Base-by-base conservation (phyloP, 2,329 filamentous ascomycete genomes). In the Penicillium occitanis region DNA sequence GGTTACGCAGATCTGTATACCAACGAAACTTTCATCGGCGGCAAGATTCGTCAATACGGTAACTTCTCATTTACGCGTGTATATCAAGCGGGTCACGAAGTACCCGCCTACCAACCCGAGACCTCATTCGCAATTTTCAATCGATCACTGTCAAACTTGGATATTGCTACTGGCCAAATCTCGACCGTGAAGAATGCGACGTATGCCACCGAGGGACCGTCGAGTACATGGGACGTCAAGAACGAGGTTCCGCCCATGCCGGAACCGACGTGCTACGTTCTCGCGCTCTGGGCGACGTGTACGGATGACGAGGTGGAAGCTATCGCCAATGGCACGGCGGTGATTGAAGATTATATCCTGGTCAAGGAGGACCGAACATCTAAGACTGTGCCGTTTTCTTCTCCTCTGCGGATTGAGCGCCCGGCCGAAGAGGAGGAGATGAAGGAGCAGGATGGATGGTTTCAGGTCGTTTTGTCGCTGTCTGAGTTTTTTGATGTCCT, bases 21-120 rank as follows among this genome's bases (percentile, higher is more conserved):
- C 25, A 81, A 80, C 67, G 71, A 73, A 5, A 74, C 76, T 2
- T 80, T 80, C 25, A 77, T 83, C 53, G 82, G 82, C 25, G 82
- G 82, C 22, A 71, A 77, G 63, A 81, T 83, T 17, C 79, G 80
- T 13, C 81, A 84, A 68, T 78, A 79, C 68, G 80, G 81, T 30
- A 80, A 82, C 66, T 80, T 85, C 68, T 83, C 81, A 0, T 85
- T 83, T 71, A 75, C 78, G 0, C 79, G 82, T 5, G 79, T 84
- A 55, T 84, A 79, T 66, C 70, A 83, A 53, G 80, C 82, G 1
- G 82, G 82, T 5, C 82, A 84, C 67, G 75, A 80, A 67, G 80
- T 85, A 1, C 83, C 83, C 14, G 79, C 82, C 0, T 87, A 86
- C 69, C 84, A 87, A 70, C 85, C 85, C 0, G 78, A 86, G 69